Percentiles rank a stretch among this genome's conserved stretches.
Evolutionary conservation across 805 yeast species (phyloP).

Genomic region (Lachancea quebecensis): DNA sequence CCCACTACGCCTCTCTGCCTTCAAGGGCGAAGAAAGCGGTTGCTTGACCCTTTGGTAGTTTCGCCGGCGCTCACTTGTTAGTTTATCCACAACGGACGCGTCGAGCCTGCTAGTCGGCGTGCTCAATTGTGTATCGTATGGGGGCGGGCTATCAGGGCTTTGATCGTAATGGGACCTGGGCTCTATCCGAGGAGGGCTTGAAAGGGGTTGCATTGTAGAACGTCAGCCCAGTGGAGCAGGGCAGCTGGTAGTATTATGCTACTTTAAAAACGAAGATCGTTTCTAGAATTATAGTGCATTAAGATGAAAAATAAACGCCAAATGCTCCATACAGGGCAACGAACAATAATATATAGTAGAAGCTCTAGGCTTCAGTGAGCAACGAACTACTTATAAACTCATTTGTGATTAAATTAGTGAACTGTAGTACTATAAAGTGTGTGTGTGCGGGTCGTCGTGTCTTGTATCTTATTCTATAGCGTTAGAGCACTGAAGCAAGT

Average conservation of each 20-base stretch:
- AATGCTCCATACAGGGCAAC: too few species aligned
- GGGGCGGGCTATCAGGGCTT: constrained; percentile 6
- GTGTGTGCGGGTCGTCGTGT: neutral
- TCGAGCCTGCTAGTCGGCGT: neutral
- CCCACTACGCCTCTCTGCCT: neutral
- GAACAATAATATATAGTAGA: too few species aligned
- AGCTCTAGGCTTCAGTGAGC: too few species aligned
- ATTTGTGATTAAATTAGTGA: neutral
- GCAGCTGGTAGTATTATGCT: too few species aligned
- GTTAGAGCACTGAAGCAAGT: constrained; percentile 8
- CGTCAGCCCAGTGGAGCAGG: neutral
- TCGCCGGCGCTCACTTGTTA: constrained; percentile 3
- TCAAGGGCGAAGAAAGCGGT: constrained; percentile 6
- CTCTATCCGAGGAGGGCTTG: neutral
- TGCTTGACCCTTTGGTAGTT: constrained; percentile 1
- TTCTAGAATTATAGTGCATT: too few species aligned
- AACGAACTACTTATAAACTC: too few species aligned
- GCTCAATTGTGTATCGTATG: neutral
- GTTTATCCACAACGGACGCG: constrained; percentile 2
- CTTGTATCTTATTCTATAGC: neutral
- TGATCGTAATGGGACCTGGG: neutral
- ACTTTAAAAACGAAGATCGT: too few species aligned
- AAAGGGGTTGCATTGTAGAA: neutral
- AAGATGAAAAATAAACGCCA: too few species aligned
- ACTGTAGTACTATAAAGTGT: neutral